A percentile compares a stretch with the other conserved stretches of the same genome.
Conservation (phyloP, 148 eudicot species). For the Cornus florida region DNA sequence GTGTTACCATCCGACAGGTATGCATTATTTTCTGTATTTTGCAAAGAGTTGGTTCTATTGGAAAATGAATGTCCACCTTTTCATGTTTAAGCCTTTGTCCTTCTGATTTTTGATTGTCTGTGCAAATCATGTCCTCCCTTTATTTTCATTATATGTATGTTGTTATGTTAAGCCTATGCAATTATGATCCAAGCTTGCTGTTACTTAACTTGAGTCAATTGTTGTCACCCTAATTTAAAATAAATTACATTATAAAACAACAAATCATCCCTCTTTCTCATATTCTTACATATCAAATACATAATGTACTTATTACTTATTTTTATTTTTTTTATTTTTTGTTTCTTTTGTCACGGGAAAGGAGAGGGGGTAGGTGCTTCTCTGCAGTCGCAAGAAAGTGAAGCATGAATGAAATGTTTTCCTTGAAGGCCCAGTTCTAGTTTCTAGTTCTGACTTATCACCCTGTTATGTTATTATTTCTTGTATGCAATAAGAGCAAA, state of each 20-base stretch:
- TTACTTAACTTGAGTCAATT: not conserved
- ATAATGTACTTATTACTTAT: too few relatives aligned
- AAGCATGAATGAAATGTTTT: not conserved
- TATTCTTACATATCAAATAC: too few relatives aligned
- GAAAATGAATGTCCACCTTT: too few relatives aligned
- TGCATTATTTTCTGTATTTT: not conserved
- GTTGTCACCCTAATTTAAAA: not conserved
- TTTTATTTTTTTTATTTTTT: too few relatives aligned
- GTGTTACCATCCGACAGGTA: constrained; percentile 74
- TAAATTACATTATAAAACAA: not conserved
- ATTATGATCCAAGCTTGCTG: not conserved
- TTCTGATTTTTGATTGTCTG: not conserved
- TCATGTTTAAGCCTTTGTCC: not conserved
- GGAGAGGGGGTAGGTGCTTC: too few relatives aligned
- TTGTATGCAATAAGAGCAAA: not conserved
- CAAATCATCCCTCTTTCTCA: not conserved
- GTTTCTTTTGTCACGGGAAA: too few relatives aligned
- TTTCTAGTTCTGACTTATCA: not conserved
- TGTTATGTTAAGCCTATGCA: not conserved
- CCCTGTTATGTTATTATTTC: not conserved
- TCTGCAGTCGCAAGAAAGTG: too few relatives aligned
- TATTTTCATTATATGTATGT: not conserved
- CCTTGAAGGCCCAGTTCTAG: not conserved
- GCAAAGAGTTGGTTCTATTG: not conserved
- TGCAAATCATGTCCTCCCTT: not conserved